Conservation (phyloP, 1,284 basidiomycete species). For the Papiliotrema nemorosa region DNA sequence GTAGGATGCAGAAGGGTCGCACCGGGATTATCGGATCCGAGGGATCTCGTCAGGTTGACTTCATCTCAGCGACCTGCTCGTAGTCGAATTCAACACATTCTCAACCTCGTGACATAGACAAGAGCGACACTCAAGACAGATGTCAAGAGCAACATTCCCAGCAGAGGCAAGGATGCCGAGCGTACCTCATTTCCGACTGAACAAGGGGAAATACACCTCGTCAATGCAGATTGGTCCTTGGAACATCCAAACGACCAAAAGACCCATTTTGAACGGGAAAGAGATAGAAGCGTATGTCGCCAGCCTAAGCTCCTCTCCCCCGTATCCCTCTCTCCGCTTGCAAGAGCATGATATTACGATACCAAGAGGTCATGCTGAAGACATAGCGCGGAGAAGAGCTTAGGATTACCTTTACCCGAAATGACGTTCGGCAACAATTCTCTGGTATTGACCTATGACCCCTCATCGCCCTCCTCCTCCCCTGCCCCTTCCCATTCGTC, state of each 20-base stretch:
- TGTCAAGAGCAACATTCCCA: too few relatives aligned
- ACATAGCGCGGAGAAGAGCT: constrained; percentile 63
- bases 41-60: too few relatives aligned
- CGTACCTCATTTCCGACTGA: constrained; percentile 10
- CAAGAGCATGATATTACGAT: background rate
- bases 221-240: constrained; percentile 46
- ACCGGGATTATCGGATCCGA: too few relatives aligned
- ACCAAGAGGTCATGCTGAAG: background rate
- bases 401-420: constrained; percentile 84
- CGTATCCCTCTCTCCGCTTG: background rate
- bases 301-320: too few relatives aligned
- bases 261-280: constrained; percentile 51
- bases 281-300: constrained; percentile 52
- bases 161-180: constrained; percentile 12
- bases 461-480: constrained; percentile 10
- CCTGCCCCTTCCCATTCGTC: constrained; percentile 4
- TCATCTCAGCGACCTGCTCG: too few relatives aligned
- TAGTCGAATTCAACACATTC: too few relatives aligned
- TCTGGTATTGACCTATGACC: constrained; percentile 57
- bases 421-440: constrained; percentile 94
- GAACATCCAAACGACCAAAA: constrained; percentile 46
- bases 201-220: constrained; percentile 23
- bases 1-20: too few relatives aligned
- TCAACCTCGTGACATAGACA: too few relatives aligned
- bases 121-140: too few relatives aligned